Evolutionary conservation across 2,329 filamentous ascomycete species (phyloP), one percentile per base, ranked within the genome.

Genomic region (Malbranchea zuffiana): DNA sequence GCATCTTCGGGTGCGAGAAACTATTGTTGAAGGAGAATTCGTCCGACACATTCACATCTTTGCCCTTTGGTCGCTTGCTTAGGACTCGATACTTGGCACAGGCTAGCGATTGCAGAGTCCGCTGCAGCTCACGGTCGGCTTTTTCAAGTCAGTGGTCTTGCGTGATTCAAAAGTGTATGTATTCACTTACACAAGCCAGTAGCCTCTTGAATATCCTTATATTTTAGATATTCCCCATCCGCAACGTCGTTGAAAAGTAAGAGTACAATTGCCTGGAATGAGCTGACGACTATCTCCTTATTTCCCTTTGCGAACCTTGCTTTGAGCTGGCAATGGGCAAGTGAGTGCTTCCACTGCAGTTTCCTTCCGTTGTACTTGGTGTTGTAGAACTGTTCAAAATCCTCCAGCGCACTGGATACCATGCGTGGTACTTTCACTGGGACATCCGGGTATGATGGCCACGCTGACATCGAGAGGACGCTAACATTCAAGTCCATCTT

Each of bases 71-170:
- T 44, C 80, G 74, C 61, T 98, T 98, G 28, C 66, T 72, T 12
- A 98, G 70, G 7, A 95, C 84, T 5, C 85, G 79, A 19, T 81
- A 72, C 63, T 86, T 90, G 46, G 82, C 88, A 56, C 88, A 96
- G 2, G 92, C 90, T 20, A 98, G 76, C 3, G 87, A 95, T 60
- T 98, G 90, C 11, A 98, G 73, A 0, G 90, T 98, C 40, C 90
- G 82, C 49, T 82, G 77, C 15, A 98, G 74, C 53, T 96, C 86
- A 21, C 68, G 67, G 35, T 83, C 82, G 25, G 76, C 72, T 75
- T 47, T 27, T 25, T n/a, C n/a, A 7, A 25, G 10, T 17, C 12
- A 24, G 18, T n/a, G 20, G 5, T 15, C 13, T 16, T 16, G 12
- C 13, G 12, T 37, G 10, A 17, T 15, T 18, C n/a, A n/a, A 17